Conservation (phyloP, 345 rosid genomes). For the Conringia planisiliqua region DNA sequence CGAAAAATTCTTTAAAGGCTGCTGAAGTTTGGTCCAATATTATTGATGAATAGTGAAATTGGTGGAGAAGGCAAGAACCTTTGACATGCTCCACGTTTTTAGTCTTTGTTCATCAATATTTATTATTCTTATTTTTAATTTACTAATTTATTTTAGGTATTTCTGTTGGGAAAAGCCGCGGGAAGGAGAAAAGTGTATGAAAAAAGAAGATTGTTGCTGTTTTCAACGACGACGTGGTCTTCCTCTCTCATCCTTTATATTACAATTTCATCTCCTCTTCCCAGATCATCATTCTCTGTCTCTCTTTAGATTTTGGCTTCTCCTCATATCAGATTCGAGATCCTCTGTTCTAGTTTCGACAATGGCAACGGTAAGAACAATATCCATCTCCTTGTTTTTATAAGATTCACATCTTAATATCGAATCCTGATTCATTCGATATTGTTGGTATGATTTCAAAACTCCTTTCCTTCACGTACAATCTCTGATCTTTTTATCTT, state of each 20-base stretch:
- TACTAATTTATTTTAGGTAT: slow-evolving; percentile 16
- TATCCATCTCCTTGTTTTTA: neutral
- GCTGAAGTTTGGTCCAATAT: neutral
- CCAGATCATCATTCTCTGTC: slow-evolving; percentile 15
- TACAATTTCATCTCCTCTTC: slow-evolving; percentile 12
- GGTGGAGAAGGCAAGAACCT: slow-evolving; percentile 1
- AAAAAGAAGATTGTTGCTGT: neutral
- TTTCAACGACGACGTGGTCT: slow-evolving; percentile 26
- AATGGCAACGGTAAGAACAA: slow-evolving; percentile 29
- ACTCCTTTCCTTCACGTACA: neutral
- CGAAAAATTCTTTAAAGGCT: neutral
- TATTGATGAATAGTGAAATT: neutral
- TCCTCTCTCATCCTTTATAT: slow-evolving; percentile 12
- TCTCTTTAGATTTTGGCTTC: neutral
- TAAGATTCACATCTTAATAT: neutral
- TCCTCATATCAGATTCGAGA: slow-evolving; percentile 3
- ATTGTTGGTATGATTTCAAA: neutral
- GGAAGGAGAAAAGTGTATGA: slow-evolving; percentile 30
- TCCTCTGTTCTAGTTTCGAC: slow-evolving; percentile 8
- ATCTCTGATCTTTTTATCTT: neutral
- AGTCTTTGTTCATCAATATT: neutral
- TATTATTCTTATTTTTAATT: neutral
- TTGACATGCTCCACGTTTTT: neutral
- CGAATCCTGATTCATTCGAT: neutral
- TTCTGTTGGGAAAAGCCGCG: slow-evolving; percentile 32